Base-by-base conservation (phyloP, 495 filamentous ascomycete species). In the Penicillium fimorum region DNA sequence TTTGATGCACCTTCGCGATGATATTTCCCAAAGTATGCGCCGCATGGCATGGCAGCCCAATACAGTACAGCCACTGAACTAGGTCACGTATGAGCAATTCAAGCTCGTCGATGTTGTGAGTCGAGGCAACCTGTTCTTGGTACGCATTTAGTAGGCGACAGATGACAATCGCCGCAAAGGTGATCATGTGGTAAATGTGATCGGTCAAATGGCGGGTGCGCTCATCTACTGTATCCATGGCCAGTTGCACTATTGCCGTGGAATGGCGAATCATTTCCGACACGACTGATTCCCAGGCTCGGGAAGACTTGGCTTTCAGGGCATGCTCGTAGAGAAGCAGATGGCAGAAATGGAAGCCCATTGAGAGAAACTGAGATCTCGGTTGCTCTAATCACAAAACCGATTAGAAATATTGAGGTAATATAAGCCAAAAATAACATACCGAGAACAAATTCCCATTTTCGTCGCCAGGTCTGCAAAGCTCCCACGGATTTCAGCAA, bases 131-230 rank as follows among this genome's bases (percentile, higher is more conserved):
- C 20, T 77, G 67, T 5, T 58, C 49, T 49, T 76, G 75, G 47
- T 76, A 74, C 41, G 13, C 68, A 44, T 65, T 68, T 2, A 76
- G 47, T 5, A 79, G 49, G 29, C 75, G 68, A 27, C 74, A 78
- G 2, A 78, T 64, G 4, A 70, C 66, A 18, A 79, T 70, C 6
- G 75, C 74, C 2, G 75, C 73, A 37, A 78, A 79, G 9, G 74
- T 76, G 32, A 78, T 74, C 66, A 78, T 77, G 58, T 79, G 75
- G 55, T 79, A 79, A n/a, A 77, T 75, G 17, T 77, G 76, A 51
- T 79, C 75, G 33, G 63, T 77, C 13, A 79, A 56, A 56, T 79
- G 75, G 13, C 71, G 69, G 1, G 74, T 79, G 0, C 74, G 71
- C 13, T 76, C 71, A 37, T 79, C 76, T 1, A 72, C 64, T 29